These are phyloP conservation scores for Colletotrichum orbiculare DNA, from an alignment of 2,329 filamentous ascomycete species.

Conservation along the genomic window DNA sequence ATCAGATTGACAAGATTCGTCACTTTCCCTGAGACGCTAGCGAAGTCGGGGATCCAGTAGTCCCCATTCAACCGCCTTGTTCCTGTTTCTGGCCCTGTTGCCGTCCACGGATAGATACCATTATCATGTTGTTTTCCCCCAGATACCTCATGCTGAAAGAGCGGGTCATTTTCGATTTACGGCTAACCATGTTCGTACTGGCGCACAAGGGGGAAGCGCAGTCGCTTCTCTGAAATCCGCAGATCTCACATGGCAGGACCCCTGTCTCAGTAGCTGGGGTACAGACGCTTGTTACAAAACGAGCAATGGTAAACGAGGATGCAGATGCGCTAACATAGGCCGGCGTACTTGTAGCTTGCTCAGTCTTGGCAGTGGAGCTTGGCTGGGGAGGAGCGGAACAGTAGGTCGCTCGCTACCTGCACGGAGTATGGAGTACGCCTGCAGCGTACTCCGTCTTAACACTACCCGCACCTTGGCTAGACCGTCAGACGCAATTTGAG, in stretches of 20 bases:
- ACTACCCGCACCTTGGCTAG: too few relatives aligned
- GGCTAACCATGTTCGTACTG: not conserved
- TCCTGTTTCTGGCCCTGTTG: too few relatives aligned
- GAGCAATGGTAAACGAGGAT: slow-evolving; percentile 37
- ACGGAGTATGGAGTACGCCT: too few relatives aligned
- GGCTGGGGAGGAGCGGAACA: slow-evolving; percentile 1
- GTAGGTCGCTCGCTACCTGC: too few relatives aligned
- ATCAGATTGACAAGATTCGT: slow-evolving; percentile 23
- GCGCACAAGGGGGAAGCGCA: slow-evolving; percentile 26
- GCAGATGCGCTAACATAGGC: slow-evolving; percentile 10
- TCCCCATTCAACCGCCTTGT: too few relatives aligned
- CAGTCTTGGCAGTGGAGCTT: slow-evolving; percentile 24
- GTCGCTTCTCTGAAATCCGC: slow-evolving; percentile 36
- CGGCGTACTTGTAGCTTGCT: slow-evolving; percentile 3
- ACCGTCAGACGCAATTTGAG: too few relatives aligned
- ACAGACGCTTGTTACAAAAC: slow-evolving; percentile 30
- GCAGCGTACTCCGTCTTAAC: too few relatives aligned
- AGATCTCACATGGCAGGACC: slow-evolving; percentile 35
- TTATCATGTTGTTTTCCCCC: not conserved
- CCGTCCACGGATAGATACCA: too few relatives aligned
- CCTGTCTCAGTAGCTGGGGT: slow-evolving; percentile 15
- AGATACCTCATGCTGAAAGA: not conserved
- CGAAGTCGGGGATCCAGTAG: not conserved
- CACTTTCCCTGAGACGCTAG: slow-evolving; percentile 17
- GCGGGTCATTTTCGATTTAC: slow-evolving; percentile 6